Evolutionary conservation across 768 basidiomycete genomes (phyloP).

Genomic region (Pholiota molesta): DNA sequence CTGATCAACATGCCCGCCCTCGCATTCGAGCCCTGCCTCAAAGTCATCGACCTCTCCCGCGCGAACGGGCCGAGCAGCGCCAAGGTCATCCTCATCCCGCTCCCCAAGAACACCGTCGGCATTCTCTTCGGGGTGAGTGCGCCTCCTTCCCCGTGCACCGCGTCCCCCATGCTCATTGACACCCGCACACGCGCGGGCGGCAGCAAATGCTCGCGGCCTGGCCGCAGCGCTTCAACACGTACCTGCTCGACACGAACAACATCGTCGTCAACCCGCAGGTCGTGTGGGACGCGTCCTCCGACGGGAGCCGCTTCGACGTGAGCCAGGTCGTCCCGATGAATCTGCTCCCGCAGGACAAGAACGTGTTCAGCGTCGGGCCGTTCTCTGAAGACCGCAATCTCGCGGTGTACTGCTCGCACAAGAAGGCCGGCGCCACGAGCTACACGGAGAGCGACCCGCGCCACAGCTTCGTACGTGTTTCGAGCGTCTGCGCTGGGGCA

Average conservation of each 20-base stretch:
- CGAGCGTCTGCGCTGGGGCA: not conserved
- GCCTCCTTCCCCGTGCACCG: too few relatives aligned
- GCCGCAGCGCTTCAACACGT: constrained; percentile 16
- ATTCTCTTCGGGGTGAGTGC: constrained; percentile 18
- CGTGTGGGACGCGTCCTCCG: constrained; percentile 13
- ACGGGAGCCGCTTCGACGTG: constrained; percentile 9
- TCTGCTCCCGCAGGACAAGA: not conserved
- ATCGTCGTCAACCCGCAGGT: constrained; percentile 13
- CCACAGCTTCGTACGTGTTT: constrained; percentile 9
- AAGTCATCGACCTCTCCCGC: constrained; percentile 3
- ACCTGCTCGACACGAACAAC: constrained; percentile 13
- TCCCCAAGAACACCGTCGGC: constrained; percentile 11
- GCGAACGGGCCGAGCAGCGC: constrained; percentile 4
- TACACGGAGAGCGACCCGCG: constrained; percentile 9
- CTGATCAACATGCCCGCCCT: not conserved
- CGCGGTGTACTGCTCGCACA: constrained; percentile 12
- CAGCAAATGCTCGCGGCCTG: constrained; percentile 13
- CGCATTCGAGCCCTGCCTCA: not conserved
- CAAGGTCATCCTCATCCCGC: constrained; percentile 9
- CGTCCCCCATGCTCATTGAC: too few relatives aligned
- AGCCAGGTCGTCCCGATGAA: not conserved
- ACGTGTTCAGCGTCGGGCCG: constrained; percentile 13
- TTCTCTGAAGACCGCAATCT: constrained; percentile 10
- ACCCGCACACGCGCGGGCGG: too few relatives aligned
- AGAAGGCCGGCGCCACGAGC: not conserved